A percentile compares a stretch with the other conserved stretches of the same genome.
phyloP scores from a whole-genome alignment of 495 filamentous ascomycete genomes.

The Halenospora varia region DNA sequence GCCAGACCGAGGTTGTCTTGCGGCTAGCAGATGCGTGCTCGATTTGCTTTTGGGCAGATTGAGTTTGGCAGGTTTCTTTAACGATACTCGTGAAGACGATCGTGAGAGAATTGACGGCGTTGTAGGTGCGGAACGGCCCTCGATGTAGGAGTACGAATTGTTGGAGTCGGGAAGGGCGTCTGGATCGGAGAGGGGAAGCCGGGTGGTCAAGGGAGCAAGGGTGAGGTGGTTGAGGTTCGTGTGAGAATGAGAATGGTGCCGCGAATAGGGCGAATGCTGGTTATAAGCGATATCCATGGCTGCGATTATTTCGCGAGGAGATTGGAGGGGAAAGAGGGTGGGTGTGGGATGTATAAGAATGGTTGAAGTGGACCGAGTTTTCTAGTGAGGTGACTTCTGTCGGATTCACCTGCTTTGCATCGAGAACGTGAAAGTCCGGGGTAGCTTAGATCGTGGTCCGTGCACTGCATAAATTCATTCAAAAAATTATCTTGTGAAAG shows the following conservation, averaged over 20 bases:
- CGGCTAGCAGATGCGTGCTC: slow-evolving; percentile 32
- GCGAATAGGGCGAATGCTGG: slow-evolving; percentile 42
- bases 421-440: slow-evolving; percentile 14
- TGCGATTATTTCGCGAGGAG: not conserved
- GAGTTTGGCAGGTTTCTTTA: slow-evolving; percentile 16
- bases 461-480: too few relatives aligned
- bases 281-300: slow-evolving; percentile 51
- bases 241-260: slow-evolving; percentile 42
- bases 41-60: slow-evolving; percentile 28
- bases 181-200: slow-evolving; percentile 50
- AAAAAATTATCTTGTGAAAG: not conserved
- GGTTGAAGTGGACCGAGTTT: not conserved
- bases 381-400: too few relatives aligned
- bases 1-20: slow-evolving; percentile 11
- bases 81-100: slow-evolving; percentile 36
- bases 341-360: not conserved
- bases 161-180: slow-evolving; percentile 33
- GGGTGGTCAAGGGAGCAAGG: slow-evolving; percentile 62
- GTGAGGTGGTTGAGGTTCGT: slow-evolving; percentile 49
- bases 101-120: slow-evolving; percentile 53
- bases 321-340: not conserved
- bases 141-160: slow-evolving; percentile 42
- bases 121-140: slow-evolving; percentile 51
- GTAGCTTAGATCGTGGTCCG: slow-evolving; percentile 1
- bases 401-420: too few relatives aligned